These are phyloP conservation scores for Chaetothyriales sp. DNA, from an alignment of 2,329 filamentous ascomycete species.

Conservation along the genomic window DNA sequence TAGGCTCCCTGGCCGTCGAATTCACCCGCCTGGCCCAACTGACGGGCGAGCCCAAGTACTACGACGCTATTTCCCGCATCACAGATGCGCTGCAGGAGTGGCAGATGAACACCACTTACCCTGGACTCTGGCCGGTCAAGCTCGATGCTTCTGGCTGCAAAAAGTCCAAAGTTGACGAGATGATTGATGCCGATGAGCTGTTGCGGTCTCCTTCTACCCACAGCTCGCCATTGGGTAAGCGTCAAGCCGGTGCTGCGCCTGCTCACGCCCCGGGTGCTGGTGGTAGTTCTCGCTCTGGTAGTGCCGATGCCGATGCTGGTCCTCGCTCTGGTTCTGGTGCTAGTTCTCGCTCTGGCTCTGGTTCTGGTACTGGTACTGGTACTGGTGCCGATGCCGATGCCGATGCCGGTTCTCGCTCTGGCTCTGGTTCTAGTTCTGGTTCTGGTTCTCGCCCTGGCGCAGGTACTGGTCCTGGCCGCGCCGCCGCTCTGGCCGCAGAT, in stretches of 20 bases:
- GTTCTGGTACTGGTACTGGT: too few species aligned
- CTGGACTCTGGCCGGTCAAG: conserved; percentile 64
- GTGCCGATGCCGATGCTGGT: too few species aligned
- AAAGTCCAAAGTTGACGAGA: conserved; percentile 16
- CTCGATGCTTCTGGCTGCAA: conserved; percentile 55
- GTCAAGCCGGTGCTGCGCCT: conserved; percentile 5
- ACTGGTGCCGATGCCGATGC: too few species aligned
- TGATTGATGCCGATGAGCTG: not conserved
- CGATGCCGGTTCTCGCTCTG: too few species aligned
- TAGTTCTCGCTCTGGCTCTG: too few species aligned
- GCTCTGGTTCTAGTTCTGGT: too few species aligned
- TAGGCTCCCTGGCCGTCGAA: conserved; percentile 70
- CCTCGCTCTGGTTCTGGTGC: too few species aligned
- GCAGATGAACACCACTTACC: conserved; percentile 55
- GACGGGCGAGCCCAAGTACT: conserved; percentile 67
- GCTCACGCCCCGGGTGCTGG: conserved; percentile 9
- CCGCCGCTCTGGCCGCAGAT: not conserved
- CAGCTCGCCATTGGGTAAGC: not conserved
- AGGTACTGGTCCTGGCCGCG: too few species aligned
- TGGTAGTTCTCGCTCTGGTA: not conserved
- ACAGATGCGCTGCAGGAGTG: conserved; percentile 63
- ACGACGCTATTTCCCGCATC: conserved; percentile 75
- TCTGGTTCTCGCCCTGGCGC: too few species aligned
- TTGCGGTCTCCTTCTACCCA: not conserved
- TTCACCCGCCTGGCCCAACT: conserved; percentile 81